These are phyloP conservation scores for Coniferiporia weirii DNA, from an alignment of 1,284 basidiomycete species.

Conservation along the genomic window DNA sequence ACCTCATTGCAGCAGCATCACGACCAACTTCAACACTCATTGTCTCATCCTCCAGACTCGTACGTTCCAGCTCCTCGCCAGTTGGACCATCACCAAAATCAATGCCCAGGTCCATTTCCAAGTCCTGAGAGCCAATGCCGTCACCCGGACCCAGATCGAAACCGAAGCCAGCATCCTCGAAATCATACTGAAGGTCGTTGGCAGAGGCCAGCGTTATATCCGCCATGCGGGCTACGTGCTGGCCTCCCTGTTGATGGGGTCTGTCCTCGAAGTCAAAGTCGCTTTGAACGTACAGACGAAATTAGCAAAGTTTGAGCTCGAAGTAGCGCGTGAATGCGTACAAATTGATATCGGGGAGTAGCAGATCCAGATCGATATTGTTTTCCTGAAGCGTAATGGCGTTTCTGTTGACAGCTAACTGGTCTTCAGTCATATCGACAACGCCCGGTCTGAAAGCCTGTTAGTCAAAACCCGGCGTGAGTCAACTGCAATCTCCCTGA, in stretches of 20 bases:
- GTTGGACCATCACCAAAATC: slow-evolving; percentile 58
- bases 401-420: slow-evolving; percentile 81
- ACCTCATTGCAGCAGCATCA: slow-evolving; percentile 50
- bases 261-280: slow-evolving; percentile 71
- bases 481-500: slow-evolving; percentile 69
- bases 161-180: slow-evolving; percentile 51
- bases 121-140: slow-evolving; percentile 85
- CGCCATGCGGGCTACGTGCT: slow-evolving; percentile 75
- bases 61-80: slow-evolving; percentile 29
- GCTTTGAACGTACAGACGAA: slow-evolving; percentile 35
- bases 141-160: slow-evolving; percentile 73
- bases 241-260: slow-evolving; percentile 59
- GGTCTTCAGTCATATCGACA: slow-evolving; percentile 93
- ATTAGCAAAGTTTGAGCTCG: background rate
- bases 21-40: slow-evolving; percentile 70
- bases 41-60: slow-evolving; percentile 43
- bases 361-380: slow-evolving; percentile 69
- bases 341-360: slow-evolving; percentile 85
- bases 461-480: slow-evolving; percentile 67
- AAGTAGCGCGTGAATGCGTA: slow-evolving; percentile 27
- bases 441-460: slow-evolving; percentile 84
- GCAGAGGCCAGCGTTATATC: slow-evolving; percentile 79
- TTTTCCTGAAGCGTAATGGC: slow-evolving; percentile 80
- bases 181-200: slow-evolving; percentile 56
- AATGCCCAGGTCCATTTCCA: slow-evolving; percentile 66